Percentiles rank a stretch among this genome's conserved stretches.
These are phyloP conservation scores for Bryopsis sp. DNA, from an alignment of 139 green algal species.

Conservation along the genomic window DNA sequence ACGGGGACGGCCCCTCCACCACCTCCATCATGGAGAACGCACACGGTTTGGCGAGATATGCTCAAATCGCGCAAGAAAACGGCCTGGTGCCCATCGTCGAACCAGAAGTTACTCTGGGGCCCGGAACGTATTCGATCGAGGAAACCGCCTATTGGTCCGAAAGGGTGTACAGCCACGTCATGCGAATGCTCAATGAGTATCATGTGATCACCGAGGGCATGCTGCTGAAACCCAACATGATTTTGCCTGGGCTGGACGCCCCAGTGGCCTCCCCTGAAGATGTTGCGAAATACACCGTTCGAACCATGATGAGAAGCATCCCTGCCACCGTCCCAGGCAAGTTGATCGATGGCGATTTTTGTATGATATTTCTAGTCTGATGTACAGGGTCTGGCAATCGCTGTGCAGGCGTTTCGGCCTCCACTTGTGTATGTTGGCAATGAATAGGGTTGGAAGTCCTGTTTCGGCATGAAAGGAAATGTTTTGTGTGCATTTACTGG, in stretches of 20 bases:
- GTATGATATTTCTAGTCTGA: neutral
- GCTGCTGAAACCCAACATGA: conserved; percentile 87
- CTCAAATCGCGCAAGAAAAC: conserved; percentile 58
- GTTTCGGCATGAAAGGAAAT: no score
- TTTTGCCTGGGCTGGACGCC: conserved; percentile 72
- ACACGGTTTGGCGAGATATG: conserved; percentile 87
- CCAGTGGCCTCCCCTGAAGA: conserved; percentile 48
- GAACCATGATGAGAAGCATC: conserved; percentile 67
- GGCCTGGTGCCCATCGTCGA: conserved; percentile 93
- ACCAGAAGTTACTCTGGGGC: conserved; percentile 74
- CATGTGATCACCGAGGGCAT: conserved; percentile 73
- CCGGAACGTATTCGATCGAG: conserved; percentile 72
- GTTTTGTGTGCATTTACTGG: no score
- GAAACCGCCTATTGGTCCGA: conserved; percentile 6
- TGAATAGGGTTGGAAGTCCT: no score
- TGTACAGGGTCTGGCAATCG: neutral
- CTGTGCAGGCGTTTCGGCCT: neutral
- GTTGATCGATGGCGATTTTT: neutral
- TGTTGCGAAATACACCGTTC: conserved; percentile 72
- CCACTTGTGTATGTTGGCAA: no score
- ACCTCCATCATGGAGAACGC: conserved; percentile 80
- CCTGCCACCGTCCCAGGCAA: conserved; percentile 56
- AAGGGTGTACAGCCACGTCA: conserved; percentile 41
- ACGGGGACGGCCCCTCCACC: conserved; percentile 41
- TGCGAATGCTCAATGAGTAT: conserved; percentile 66